Evolutionary conservation across 108 stramenopile genomes (phyloP), one percentile per base, ranked within the genome.

Genomic region (Skeletonema grethae): DNA sequence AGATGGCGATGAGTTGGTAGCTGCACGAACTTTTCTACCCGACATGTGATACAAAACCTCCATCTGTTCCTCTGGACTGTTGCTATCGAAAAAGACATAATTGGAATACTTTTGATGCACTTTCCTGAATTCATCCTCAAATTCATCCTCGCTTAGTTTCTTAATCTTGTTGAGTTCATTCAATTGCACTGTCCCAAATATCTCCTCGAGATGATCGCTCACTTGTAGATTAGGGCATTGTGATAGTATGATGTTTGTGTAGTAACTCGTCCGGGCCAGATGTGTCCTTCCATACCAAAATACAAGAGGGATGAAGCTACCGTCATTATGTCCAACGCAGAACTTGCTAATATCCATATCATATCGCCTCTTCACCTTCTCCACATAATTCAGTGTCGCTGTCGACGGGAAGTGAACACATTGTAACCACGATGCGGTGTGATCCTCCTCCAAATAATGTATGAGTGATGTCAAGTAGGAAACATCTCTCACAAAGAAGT

Each of bases 21-120:
- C 72, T 57, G 74, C 74, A 30, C 48, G 61, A 16, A 69, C 79
- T 75, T 74, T 68, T 41, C 79, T 69, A 32, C 79, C 79, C n/a
- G 79, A 80, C 38, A 80, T 29, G 32, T 80, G 79, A 70, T 80
- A 80, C n/a, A 80, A n/a, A 0, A 80, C 79, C 43, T 80, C 79
- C 15, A 30, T 22, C 24, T 74, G 73, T 24, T 70, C 32, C 43
- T 80, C 61, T 30, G 57, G 11, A 57, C 4, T 20, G 25, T 55
- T 11, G 4, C 43, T 58, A 11, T 69, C 67, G 28, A 69, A 69
- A 34, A 75, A 75, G 41, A 80, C 62, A 65, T 70, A 80, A 30
- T 75, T 80, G 25, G 73, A 73, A 56, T 76, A 75, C 30, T 53
- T 31, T 12, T 24, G n/a, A 43, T 76, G 75, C 0, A 74, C 73